phyloP scores from a whole-genome alignment of 345 rosid genomes.

The Rhizophora apiculata region DNA sequence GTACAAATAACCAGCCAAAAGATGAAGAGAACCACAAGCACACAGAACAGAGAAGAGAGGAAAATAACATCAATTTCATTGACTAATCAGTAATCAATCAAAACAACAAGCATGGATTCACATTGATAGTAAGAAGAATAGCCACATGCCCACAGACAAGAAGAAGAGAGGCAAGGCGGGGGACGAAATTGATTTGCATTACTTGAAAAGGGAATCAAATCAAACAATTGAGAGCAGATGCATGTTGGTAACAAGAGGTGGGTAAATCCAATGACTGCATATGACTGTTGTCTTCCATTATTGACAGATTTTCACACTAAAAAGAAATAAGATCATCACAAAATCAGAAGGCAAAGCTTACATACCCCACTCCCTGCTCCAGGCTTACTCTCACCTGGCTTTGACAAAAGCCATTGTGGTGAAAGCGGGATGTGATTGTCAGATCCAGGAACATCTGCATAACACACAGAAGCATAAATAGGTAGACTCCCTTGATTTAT shows the following conservation, averaged over 20 bases:
- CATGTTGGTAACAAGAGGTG: no score
- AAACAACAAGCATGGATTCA: no score
- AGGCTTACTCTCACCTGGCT: constrained; percentile 74
- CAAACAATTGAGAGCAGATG: no score
- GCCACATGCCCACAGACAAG: no score
- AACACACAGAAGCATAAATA: constrained; percentile 12
- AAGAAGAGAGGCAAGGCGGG: no score
- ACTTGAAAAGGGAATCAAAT: no score
- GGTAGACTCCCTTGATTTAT: not conserved
- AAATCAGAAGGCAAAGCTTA: not conserved
- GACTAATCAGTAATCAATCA: no score
- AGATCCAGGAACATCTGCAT: constrained; percentile 73
- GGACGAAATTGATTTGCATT: no score
- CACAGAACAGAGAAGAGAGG: not conserved
- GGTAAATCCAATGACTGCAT: no score
- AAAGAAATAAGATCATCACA: not conserved
- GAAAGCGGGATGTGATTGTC: constrained; percentile 87
- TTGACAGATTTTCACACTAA: not conserved
- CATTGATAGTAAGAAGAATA: no score
- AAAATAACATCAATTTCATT: not conserved
- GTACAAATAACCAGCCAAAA: not conserved
- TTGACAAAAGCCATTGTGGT: constrained; percentile 97
- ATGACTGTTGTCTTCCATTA: no score
- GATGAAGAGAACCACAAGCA: not conserved
- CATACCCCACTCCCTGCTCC: constrained; percentile 75